Conservation (phyloP, 371 early-diverging fungal species). For the Neoconidiobolus thromboides region DNA sequence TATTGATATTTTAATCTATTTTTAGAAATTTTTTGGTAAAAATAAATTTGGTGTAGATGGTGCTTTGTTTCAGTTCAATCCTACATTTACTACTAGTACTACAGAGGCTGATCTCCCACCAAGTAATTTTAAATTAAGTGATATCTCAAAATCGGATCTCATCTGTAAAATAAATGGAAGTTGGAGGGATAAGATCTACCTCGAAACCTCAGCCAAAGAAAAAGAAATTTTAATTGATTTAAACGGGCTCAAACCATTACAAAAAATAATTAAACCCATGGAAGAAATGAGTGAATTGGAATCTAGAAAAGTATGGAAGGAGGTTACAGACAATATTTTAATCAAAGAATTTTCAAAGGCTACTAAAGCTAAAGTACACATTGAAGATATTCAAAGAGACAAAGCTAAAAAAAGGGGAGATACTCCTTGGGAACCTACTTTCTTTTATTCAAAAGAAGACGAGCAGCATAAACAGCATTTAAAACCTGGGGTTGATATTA, state of each 20-base stretch:
- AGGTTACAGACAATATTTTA: constrained; percentile 20
- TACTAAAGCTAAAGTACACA: constrained; percentile 23
- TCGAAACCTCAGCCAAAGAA: neutral
- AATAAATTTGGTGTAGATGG: constrained; percentile 21
- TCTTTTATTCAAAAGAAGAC: neutral
- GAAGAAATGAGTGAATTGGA: neutral
- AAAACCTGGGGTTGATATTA: neutral
- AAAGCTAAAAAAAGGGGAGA: neutral
- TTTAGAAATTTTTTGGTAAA: constrained; percentile 25
- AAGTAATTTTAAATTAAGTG: neutral
- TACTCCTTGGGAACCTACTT: neutral
- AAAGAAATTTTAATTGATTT: neutral
- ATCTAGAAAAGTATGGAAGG: constrained; percentile 16
- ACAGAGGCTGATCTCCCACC: neutral
- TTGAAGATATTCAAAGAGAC: constrained; percentile 31
- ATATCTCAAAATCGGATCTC: neutral
- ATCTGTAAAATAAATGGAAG: neutral
- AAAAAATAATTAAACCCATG: neutral
- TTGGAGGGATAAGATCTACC: neutral
- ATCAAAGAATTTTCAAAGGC: constrained; percentile 20
- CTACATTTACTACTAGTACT: constrained; percentile 9
- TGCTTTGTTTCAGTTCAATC: constrained; percentile 28
- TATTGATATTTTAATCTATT: neutral
- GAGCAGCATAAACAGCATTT: neutral
- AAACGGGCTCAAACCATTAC: neutral